Percentiles rank a stretch among this genome's conserved stretches.
Conservation (phyloP, 2,329 filamentous ascomycete genomes). For the Ophiostoma angusticollis region DNA sequence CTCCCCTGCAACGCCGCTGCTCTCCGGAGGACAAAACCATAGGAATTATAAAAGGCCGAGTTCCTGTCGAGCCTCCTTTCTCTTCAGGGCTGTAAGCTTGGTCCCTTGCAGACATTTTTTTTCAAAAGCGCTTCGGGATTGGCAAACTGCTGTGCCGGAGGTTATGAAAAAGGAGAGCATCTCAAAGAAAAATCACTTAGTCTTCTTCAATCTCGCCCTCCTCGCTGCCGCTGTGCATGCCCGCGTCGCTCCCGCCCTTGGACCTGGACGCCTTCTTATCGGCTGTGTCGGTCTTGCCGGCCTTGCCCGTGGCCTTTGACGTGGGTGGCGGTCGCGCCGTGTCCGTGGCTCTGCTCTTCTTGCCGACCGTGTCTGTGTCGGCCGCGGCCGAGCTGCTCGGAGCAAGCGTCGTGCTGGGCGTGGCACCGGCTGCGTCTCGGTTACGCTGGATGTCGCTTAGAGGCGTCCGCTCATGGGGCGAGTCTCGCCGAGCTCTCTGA, state of each 20-base stretch:
- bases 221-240: conserved; percentile 76
- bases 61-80: too few relatives aligned
- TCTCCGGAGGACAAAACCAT: too few relatives aligned
- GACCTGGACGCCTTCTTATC: too few relatives aligned
- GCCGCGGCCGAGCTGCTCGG: conserved; percentile 27
- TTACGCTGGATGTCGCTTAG: conserved; percentile 42
- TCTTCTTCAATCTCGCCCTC: conserved; percentile 96
- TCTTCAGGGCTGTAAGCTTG: too few relatives aligned
- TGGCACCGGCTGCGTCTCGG: conserved; percentile 16
- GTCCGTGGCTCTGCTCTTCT: too few relatives aligned
- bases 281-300: conserved; percentile 17
- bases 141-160: too few relatives aligned
- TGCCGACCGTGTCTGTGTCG: too few relatives aligned
- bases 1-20: too few relatives aligned
- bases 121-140: not conserved
- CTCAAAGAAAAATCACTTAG: conserved; percentile 17
- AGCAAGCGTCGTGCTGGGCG: not conserved
- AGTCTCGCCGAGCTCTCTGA: conserved; percentile 46
- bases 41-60: too few relatives aligned
- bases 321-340: conserved; percentile 27
- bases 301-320: not conserved
- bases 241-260: conserved; percentile 40
- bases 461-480: conserved; percentile 43
- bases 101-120: too few relatives aligned
- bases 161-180: not conserved